Conservation (phyloP, 1,284 basidiomycete species). For the Meripilus lineatus region DNA sequence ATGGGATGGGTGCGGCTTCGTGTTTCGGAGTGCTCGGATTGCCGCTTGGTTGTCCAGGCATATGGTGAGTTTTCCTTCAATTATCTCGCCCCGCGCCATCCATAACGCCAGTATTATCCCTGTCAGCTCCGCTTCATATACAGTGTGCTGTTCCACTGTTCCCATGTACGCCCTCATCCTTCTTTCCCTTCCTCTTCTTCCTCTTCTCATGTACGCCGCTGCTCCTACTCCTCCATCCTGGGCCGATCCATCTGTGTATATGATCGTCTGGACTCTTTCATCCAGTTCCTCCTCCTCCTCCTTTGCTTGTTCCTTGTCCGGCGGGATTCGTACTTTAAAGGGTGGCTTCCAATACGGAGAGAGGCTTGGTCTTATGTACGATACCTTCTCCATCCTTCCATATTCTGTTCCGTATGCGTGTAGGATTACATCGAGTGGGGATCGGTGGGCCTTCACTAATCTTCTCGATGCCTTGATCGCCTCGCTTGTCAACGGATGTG, state of each 20-base stretch:
- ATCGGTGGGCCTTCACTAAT: conserved; percentile 14
- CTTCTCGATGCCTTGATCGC: conserved; percentile 10
- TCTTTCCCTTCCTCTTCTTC: neutral
- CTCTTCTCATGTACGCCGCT: conserved; percentile 5
- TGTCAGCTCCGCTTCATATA: conserved; percentile 27
- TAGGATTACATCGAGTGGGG: conserved; percentile 18
- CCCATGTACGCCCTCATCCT: conserved; percentile 21
- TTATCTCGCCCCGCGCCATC: conserved; percentile 3
- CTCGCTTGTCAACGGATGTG: conserved; percentile 23
- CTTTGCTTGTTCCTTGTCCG: conserved; percentile 8
- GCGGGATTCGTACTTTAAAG: conserved; percentile 7
- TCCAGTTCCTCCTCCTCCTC: conserved; percentile 7
- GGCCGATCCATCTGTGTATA: conserved; percentile 19
- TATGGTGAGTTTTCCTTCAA: neutral
- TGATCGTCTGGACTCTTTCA: neutral
- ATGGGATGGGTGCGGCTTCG: conserved; percentile 2
- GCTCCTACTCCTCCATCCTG: conserved; percentile 2
- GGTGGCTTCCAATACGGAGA: conserved; percentile 11
- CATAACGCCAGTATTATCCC: conserved; percentile 16
- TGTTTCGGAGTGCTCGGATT: neutral
- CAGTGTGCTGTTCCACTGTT: conserved; percentile 18
- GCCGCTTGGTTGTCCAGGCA: conserved; percentile 13
- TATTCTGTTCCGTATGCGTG: conserved; percentile 17
- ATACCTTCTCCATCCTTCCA: conserved; percentile 7
- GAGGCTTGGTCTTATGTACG: conserved; percentile 16